A percentile compares a stretch with the other conserved stretches of the same genome.
Conservation (phyloP, 1,284 basidiomycete genomes). For the Phylloporus gajari region DNA sequence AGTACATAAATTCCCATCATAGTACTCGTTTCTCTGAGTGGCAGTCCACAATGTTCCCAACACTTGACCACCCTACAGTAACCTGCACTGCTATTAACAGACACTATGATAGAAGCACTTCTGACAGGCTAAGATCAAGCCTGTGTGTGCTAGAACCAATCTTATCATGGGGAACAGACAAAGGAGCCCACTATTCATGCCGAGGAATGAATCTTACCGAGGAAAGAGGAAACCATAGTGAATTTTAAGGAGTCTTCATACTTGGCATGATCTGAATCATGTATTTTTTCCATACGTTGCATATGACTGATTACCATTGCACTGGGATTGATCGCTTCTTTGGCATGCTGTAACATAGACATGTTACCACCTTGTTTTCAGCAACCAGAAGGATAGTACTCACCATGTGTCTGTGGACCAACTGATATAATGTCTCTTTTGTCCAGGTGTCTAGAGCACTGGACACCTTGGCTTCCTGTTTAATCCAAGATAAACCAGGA, state of each 20-base stretch:
- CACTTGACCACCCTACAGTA: no score
- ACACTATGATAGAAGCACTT: no score
- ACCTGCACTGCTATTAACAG: no score
- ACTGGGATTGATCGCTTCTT: neutral
- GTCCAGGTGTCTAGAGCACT: constrained; percentile 2
- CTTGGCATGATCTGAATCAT: neutral
- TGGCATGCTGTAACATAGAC: neutral
- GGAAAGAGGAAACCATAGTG: constrained; percentile 1
- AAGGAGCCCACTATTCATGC: no score
- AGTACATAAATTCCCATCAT: no score
- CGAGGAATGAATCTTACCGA: neutral
- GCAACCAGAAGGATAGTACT: neutral
- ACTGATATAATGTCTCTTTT: constrained; percentile 23
- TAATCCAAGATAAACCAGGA: constrained; percentile 29
- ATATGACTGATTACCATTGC: neutral
- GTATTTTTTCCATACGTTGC: neutral
- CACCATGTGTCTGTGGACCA: constrained; percentile 20
- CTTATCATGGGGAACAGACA: no score
- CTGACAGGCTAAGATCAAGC: no score
- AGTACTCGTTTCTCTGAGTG: no score
- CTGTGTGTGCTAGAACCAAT: no score
- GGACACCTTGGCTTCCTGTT: constrained; percentile 19
- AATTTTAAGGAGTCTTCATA: constrained; percentile 1
- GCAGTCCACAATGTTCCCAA: no score
- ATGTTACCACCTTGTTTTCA: neutral